These are phyloP conservation scores for Colletotrichum chrysophilum DNA, from an alignment of 2,329 filamentous ascomycete genomes.

Conservation along the genomic window DNA sequence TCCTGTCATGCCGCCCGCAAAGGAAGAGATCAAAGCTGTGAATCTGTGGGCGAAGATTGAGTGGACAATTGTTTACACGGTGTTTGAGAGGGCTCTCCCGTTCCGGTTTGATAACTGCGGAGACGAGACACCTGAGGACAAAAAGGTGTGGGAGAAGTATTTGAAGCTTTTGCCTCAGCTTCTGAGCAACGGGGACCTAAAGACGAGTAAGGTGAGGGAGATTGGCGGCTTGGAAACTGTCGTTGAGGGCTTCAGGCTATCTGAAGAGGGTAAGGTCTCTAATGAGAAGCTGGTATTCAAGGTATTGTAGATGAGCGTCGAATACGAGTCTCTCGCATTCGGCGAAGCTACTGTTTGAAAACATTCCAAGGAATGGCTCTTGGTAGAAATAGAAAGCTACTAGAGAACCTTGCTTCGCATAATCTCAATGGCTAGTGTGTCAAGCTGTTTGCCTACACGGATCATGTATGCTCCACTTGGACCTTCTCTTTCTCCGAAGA, in stretches of 20 bases:
- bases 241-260: background rate
- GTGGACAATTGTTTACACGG: background rate
- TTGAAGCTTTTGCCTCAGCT: background rate
- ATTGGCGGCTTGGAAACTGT: background rate
- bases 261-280: background rate
- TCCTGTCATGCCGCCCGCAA: background rate
- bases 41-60: background rate
- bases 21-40: background rate
- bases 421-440: accelerated
- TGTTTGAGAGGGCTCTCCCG: background rate
- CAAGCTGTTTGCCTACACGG: background rate
- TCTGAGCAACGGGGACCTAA: background rate
- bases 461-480: background rate
- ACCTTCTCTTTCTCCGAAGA: background rate
- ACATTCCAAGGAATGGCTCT: accelerated
- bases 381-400: no score
- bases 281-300: background rate
- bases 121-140: background rate
- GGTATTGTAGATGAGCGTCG: background rate
- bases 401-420: accelerated
- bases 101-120: background rate
- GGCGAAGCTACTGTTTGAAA: background rate
- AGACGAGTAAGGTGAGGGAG: background rate
- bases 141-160: background rate
- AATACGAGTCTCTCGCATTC: accelerated